phyloP scores from a whole-genome alignment of 306 rosid species.

The Medicago truncatula region DNA sequence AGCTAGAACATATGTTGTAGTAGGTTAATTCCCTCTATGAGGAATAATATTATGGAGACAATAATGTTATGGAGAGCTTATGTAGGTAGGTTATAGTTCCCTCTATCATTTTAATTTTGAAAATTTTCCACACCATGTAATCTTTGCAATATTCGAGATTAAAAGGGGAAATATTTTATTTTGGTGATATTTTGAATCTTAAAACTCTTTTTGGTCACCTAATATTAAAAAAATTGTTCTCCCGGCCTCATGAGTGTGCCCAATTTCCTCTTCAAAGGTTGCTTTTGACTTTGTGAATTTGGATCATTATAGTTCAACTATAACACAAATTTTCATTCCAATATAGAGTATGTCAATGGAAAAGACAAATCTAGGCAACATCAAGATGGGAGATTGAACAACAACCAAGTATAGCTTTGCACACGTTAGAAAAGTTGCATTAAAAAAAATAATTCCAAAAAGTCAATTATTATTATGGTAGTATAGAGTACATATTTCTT shows the following conservation, averaged over 20 bases:
- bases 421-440: too few species aligned
- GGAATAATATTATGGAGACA: too few species aligned
- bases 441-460: too few species aligned
- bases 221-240: conserved; percentile 44
- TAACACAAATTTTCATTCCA: conserved; percentile 19
- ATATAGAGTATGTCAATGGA: conserved; percentile 23
- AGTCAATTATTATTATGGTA: too few species aligned
- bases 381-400: conserved; percentile 32
- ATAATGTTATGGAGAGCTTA: too few species aligned
- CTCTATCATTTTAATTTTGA: too few species aligned
- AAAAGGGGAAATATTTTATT: background rate
- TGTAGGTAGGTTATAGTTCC: too few species aligned
- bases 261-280: conserved; percentile 49
- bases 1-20: too few species aligned
- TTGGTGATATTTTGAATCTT: conserved; percentile 36
- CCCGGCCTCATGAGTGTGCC: conserved; percentile 22
- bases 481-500: too few species aligned
- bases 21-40: too few species aligned
- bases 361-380: conserved; percentile 31
- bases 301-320: conserved; percentile 41
- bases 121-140: too few species aligned
- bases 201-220: conserved; percentile 61
- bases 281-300: conserved; percentile 64
- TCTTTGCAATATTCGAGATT: background rate
- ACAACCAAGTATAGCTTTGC: conserved; percentile 12